A percentile compares a stretch with the other conserved stretches of the same genome.
Conservation (phyloP, 352 stramenopile species). For the Peronospora destructor region DNA sequence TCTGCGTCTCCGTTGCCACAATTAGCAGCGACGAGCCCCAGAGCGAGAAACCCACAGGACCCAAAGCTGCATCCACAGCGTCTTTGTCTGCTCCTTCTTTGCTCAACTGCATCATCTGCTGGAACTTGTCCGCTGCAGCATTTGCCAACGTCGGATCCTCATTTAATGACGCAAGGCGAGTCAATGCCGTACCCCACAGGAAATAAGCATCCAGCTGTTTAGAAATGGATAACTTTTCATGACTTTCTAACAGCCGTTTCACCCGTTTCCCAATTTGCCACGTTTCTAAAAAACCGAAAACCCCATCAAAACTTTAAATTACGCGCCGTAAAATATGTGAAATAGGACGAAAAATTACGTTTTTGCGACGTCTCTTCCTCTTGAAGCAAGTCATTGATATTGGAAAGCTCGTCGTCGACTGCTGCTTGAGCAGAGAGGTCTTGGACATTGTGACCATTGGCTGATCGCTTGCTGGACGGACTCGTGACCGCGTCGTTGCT, state of each 20-base stretch:
- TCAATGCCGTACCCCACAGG: conserved; percentile 70
- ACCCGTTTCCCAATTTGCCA: conserved; percentile 83
- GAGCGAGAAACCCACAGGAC: conserved; percentile 68
- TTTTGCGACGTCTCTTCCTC: conserved; percentile 59
- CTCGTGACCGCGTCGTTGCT: neutral
- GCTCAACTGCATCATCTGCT: conserved; percentile 54
- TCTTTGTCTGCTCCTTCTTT: conserved; percentile 15
- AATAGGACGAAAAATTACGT: conserved; percentile 20
- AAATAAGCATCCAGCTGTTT: conserved; percentile 74
- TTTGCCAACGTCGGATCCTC: conserved; percentile 67
- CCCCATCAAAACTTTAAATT: neutral
- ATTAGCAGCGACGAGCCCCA: conserved; percentile 74
- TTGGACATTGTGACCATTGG: neutral
- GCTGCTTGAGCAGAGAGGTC: neutral
- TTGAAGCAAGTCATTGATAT: conserved; percentile 55
- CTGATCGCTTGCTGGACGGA: neutral
- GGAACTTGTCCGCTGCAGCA: conserved; percentile 75
- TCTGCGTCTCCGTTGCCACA: conserved; percentile 65
- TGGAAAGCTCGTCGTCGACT: conserved; percentile 34
- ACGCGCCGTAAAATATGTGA: neutral
- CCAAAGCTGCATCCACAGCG: conserved; percentile 52
- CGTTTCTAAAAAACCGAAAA: conserved; percentile 46
- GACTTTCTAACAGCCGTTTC: conserved; percentile 65
- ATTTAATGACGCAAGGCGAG: conserved; percentile 65
- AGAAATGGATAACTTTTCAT: conserved; percentile 39